A percentile compares a stretch with the other conserved stretches of the same genome.
Conservation (phyloP, 495 filamentous ascomycete genomes). For the Hypomontagnella submonticulosa region DNA sequence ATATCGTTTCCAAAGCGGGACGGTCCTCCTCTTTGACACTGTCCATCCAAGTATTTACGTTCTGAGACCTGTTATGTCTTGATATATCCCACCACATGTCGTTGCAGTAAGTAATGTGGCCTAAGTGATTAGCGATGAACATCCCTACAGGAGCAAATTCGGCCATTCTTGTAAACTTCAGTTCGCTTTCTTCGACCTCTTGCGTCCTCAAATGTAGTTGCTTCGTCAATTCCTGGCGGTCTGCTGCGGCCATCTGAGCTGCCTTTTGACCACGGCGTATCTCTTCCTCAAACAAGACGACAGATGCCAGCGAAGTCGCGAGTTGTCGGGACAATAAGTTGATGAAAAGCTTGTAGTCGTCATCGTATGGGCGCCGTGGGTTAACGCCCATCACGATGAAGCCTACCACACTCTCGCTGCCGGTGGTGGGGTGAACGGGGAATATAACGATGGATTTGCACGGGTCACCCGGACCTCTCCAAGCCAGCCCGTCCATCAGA, state of each 20-base stretch:
- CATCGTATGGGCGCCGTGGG: conserved; percentile 73
- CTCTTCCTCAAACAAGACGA: conserved; percentile 79
- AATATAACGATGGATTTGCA: conserved; percentile 74
- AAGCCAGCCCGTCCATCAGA: conserved; percentile 70
- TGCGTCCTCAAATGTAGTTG: conserved; percentile 73
- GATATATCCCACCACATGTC: conserved; percentile 78
- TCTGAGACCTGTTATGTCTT: conserved; percentile 63
- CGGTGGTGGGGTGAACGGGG: conserved; percentile 75
- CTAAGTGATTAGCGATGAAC: conserved; percentile 73
- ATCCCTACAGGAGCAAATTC: conserved; percentile 78
- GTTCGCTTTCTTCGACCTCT: conserved; percentile 75
- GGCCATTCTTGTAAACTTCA: conserved; percentile 78
- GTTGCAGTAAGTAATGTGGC: conserved; percentile 75
- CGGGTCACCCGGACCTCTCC: conserved; percentile 71
- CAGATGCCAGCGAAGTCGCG: conserved; percentile 75
- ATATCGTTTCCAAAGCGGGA: conserved; percentile 61
- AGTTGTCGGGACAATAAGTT: conserved; percentile 75
- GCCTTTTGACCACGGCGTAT: conserved; percentile 73
- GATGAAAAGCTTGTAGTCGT: conserved; percentile 75
- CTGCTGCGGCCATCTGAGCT: conserved; percentile 70
- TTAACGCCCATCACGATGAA: conserved; percentile 78
- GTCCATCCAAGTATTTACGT: conserved; percentile 71
- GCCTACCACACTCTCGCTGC: conserved; percentile 68
- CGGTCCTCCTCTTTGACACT: conserved; percentile 71
- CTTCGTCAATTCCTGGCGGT: conserved; percentile 73